A percentile compares a stretch with the other conserved stretches of the same genome.
Evolutionary conservation across 2,329 filamentous ascomycete species (phyloP).

Genomic region (Penicillium sp.): DNA sequence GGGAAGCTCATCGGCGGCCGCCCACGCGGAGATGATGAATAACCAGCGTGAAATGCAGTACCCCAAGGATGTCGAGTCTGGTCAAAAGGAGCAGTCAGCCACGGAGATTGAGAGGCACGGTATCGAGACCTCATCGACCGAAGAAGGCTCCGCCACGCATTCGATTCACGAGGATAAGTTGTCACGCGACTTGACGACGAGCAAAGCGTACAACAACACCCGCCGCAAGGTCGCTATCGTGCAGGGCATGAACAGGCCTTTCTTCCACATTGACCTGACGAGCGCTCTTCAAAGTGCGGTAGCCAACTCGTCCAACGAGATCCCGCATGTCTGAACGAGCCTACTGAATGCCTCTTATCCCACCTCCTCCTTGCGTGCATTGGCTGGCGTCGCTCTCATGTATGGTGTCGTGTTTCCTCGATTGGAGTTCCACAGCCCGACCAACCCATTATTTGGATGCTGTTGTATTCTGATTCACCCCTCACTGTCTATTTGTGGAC

Average conservation of each 20-base stretch:
- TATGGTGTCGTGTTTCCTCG: conserved; percentile 14
- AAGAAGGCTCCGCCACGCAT: conserved; percentile 13
- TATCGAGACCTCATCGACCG: conserved; percentile 25
- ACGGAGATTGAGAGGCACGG: conserved; percentile 28
- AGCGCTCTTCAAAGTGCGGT: conserved; percentile 83
- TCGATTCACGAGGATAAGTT: conserved; percentile 32
- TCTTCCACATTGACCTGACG: conserved; percentile 91
- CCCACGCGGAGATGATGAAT: conserved; percentile 57
- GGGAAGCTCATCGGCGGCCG: conserved; percentile 63
- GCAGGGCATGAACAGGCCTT: conserved; percentile 77
- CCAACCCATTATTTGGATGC: neutral
- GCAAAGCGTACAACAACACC: conserved; percentile 41
- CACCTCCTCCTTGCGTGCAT: conserved; percentile 6
- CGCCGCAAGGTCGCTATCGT: conserved; percentile 56
- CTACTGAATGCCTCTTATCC: neutral
- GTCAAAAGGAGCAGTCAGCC: conserved; percentile 24
- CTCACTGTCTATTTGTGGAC: neutral
- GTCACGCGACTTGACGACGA: conserved; percentile 43
- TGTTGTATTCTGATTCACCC: neutral
- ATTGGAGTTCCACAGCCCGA: conserved; percentile 12
- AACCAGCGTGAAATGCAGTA: conserved; percentile 46
- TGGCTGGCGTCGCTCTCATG: conserved; percentile 9
- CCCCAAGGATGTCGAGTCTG: conserved; percentile 30
- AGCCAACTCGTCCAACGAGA: conserved; percentile 59
- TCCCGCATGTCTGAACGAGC: conserved; percentile 8